phyloP scores from a whole-genome alignment of 192 early-diverging fungal genomes.

The Entomortierella parvispora region DNA sequence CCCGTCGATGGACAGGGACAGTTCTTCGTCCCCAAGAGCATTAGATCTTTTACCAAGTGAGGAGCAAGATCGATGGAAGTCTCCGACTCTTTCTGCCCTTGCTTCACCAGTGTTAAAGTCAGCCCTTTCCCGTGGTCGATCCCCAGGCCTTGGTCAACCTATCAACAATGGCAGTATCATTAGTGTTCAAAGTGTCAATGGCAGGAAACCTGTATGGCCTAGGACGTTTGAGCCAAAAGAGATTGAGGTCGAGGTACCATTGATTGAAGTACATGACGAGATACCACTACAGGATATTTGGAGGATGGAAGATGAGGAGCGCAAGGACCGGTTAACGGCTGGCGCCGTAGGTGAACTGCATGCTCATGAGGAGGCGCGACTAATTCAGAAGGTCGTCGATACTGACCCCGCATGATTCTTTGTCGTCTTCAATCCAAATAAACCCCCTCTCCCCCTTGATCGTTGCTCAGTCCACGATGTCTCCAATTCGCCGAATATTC shows the following conservation, averaged over 20 bases:
- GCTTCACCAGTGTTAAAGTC: slow-evolving; percentile 12
- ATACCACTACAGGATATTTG: slow-evolving; percentile 45
- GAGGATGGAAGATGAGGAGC: slow-evolving; percentile 47
- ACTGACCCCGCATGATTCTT: too few species aligned
- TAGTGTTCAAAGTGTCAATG: not conserved
- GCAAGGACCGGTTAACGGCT: slow-evolving; percentile 16
- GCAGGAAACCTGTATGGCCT: not conserved
- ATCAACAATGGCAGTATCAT: not conserved
- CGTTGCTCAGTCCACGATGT: too few species aligned
- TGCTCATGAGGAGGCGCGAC: not conserved
- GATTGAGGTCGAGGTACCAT: slow-evolving; percentile 13
- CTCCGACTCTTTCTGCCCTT: slow-evolving; percentile 29
- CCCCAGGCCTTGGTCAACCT: not conserved
- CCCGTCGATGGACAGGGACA: not conserved
- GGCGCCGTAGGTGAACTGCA: not conserved
- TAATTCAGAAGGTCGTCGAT: not conserved
- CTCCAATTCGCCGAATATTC: too few species aligned
- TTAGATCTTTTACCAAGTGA: not conserved
- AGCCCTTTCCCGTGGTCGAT: slow-evolving; percentile 1
- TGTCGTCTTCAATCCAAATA: too few species aligned
- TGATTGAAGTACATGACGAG: slow-evolving; percentile 36
- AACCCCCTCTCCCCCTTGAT: too few species aligned
- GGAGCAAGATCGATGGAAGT: slow-evolving; percentile 46
- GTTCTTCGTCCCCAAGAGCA: not conserved
- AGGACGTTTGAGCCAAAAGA: not conserved